Evolutionary conservation across 805 yeast genomes (phyloP), one percentile per base, ranked within the genome.

Genomic region (Barnettozyma salicaria): DNA sequence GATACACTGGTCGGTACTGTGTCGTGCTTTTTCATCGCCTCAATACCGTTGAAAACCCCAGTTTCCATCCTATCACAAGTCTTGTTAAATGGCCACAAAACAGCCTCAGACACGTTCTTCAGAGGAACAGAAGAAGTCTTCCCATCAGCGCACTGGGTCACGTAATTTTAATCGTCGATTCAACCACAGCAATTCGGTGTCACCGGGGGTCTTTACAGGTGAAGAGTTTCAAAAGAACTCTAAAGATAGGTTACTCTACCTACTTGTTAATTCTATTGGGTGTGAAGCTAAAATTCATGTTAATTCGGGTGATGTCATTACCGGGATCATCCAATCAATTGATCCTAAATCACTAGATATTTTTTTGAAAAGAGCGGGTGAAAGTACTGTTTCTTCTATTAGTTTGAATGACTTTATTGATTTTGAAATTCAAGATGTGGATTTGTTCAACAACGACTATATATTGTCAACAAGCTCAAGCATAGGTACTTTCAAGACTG

Each of bases 401-500:
- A 53, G 52, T 22, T 61, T 58, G 19, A 62, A 56, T 14, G 64
- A 63, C 29, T 59, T 65, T 18, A 60, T 64, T 21, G 70, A 67
- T 26, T 53, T 64, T 24, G 68, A 67, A 32, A 48, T 77, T 36
- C 47, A 45, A 18, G 48, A 52, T 32, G 47, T 61, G 31, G 60
- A 59, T 35, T 52, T 64, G 25, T 50, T 48, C 38, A 44, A 44
- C 22, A 38, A 33, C 5, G 19, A 32, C 2, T 27, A 25, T 19
- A 13, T 27, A 17, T 34, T 24, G 41, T 17, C 41, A 32, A 34
- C 17, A 12, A 77, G 74, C 55, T 90, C 96, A 1, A 97, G 11
- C 12, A n/a, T n/a, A n/a, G 29, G 29, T 25, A 8, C 28, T 6
- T 90, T 90, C 66, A 78, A 74, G 56, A 92, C 96, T 1, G 98